Percentiles rank a stretch among this genome's conserved stretches.
These are phyloP conservation scores for Zelopaecilomyces penicillatus DNA, from an alignment of 2,329 filamentous ascomycete genomes.

Conservation along the genomic window DNA sequence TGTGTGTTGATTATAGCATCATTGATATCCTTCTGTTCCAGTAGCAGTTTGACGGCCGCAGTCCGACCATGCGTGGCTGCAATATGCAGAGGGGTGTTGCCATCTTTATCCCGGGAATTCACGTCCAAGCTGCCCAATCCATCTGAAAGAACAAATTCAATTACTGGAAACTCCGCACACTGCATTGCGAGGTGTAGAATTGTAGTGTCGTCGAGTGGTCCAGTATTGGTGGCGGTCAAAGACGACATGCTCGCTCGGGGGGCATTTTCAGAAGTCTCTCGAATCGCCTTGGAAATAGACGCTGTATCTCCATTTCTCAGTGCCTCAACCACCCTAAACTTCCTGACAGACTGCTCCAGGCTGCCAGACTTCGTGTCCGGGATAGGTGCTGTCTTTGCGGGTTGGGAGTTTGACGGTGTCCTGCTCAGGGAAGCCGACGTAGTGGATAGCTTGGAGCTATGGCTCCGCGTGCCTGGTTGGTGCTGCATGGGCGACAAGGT, in stretches of 20 bases:
- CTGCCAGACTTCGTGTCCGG: conserved; percentile 40
- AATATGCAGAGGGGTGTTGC: conserved; percentile 86
- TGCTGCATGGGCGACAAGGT: conserved; percentile 28
- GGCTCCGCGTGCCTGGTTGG: conserved; percentile 30
- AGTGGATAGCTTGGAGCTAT: conserved; percentile 39
- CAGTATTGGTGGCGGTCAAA: conserved; percentile 32
- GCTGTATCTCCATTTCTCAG: conserved; percentile 83
- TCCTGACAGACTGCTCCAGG: conserved; percentile 88
- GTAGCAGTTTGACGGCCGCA: conserved; percentile 70
- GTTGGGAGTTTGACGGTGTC: conserved; percentile 27
- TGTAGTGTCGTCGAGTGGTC: conserved; percentile 68
- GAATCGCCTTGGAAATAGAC: conserved; percentile 78
- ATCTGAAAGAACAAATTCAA: conserved; percentile 87
- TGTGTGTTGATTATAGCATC: conserved; percentile 79
- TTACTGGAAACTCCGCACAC: conserved; percentile 84
- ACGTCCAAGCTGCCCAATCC: conserved; percentile 62
- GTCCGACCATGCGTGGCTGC: conserved; percentile 75
- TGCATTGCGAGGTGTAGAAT: conserved; percentile 91
- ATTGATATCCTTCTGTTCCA: conserved; percentile 78
- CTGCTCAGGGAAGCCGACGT: conserved; percentile 33
- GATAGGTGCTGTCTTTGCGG: conserved; percentile 16
- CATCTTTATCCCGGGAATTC: conserved; percentile 85
- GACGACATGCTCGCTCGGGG: conserved; percentile 51
- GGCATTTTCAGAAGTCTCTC: conserved; percentile 50
- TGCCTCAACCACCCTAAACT: conserved; percentile 91